A percentile compares a stretch with the other conserved stretches of the same genome.
Evolutionary conservation across 2,329 filamentous ascomycete genomes (phyloP).

Genomic region (Pseudocercospora fijiensis): DNA sequence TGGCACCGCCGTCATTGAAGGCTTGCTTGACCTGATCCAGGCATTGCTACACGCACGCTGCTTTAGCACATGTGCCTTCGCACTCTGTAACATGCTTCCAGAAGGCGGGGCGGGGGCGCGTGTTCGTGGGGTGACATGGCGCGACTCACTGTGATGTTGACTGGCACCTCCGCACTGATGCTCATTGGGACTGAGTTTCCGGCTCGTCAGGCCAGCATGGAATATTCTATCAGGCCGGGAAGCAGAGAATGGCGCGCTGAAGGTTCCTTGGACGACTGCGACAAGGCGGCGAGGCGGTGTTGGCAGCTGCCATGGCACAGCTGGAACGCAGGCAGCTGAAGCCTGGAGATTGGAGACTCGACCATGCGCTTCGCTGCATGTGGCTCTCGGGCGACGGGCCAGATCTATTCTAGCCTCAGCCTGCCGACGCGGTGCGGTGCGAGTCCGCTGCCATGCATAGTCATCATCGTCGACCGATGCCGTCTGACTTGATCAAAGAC

Average conservation of each 20-base stretch:
- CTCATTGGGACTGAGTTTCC: conserved; percentile 9
- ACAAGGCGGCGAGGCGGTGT: neutral
- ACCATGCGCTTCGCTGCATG: neutral
- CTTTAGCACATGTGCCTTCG: neutral
- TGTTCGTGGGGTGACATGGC: conserved; percentile 5
- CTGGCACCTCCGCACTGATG: conserved; percentile 20
- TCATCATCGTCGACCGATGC: neutral
- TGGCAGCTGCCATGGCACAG: conserved; percentile 5
- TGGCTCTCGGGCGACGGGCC: neutral
- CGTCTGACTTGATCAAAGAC: neutral
- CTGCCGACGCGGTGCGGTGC: neutral
- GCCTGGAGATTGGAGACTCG: neutral
- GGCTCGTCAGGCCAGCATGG: conserved; percentile 1
- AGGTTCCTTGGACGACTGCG: neutral
- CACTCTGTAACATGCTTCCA: neutral
- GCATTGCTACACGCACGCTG: conserved; percentile 20
- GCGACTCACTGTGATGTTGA: conserved; percentile 23
- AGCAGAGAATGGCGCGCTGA: neutral
- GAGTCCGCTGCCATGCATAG: neutral
- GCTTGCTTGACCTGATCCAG: conserved; percentile 31
- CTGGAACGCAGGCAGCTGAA: neutral
- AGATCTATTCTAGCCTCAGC: neutral
- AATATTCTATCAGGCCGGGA: conserved; percentile 1
- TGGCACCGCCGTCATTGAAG: conserved; percentile 34
- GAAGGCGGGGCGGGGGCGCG: conserved; percentile 8